Percentiles rank a stretch among this genome's conserved stretches.
Conservation (phyloP, 768 basidiomycete species). For the Tricholoma bakamatsutake region DNA sequence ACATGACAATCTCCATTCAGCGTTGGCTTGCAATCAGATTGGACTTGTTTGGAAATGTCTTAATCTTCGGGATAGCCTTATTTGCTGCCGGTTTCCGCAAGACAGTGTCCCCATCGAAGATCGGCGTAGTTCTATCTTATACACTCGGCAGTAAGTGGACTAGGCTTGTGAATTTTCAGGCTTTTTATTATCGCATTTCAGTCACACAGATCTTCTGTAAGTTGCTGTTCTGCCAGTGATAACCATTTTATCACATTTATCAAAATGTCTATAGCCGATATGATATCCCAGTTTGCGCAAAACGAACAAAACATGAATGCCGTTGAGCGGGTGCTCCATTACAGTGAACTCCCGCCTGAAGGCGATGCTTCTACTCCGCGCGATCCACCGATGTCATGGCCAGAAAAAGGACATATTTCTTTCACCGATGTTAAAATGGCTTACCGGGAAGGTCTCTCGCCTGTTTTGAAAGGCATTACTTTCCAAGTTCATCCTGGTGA, state of each 20-base stretch:
- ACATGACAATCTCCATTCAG: constrained; percentile 61
- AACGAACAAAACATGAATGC: constrained; percentile 72
- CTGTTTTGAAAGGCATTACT: constrained; percentile 54
- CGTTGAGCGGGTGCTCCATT: constrained; percentile 66
- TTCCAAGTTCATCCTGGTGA: constrained; percentile 57
- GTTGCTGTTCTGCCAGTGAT: constrained; percentile 12
- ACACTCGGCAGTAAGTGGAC: constrained; percentile 40
- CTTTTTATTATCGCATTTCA: constrained; percentile 12
- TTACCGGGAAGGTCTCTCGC: constrained; percentile 60
- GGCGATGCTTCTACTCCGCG: constrained; percentile 35
- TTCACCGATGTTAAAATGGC: constrained; percentile 52
- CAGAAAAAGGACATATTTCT: constrained; percentile 42
- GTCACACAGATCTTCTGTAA: constrained; percentile 51
- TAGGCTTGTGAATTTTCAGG: neutral
- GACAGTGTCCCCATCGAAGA: constrained; percentile 51
- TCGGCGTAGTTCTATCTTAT: constrained; percentile 58
- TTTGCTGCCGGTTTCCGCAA: constrained; percentile 61
- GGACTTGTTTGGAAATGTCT: constrained; percentile 60
- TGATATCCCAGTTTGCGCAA: constrained; percentile 50
- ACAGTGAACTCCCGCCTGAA: constrained; percentile 56
- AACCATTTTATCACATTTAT: neutral
- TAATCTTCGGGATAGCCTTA: constrained; percentile 64
- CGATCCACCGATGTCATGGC: constrained; percentile 47
- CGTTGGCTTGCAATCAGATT: constrained; percentile 60
- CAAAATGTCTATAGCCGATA: constrained; percentile 32